Base-by-base conservation (phyloP, 371 early-diverging fungal genomes). In the Polyrhizophydium stewartii region DNA sequence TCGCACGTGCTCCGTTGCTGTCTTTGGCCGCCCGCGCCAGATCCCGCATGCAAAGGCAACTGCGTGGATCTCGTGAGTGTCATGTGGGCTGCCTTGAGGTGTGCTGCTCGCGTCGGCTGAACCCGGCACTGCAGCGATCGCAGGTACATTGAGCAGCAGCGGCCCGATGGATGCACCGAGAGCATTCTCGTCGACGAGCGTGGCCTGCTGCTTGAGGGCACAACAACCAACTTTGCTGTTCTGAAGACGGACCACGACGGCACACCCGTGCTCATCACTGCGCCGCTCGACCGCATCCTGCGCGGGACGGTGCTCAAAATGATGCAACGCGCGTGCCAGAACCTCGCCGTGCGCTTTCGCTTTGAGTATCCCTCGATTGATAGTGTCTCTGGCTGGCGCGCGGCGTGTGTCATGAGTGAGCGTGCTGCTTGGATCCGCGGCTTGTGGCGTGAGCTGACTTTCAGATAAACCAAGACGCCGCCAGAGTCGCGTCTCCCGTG, bases 11-110 rank as follows among this genome's bases (percentile, higher is more conserved):
- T 24, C 24, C 31, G 63, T 63, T 7, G 45, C 17, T 19, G 30
- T 47, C 43, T 63, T 30, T 50, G 63, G 63, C 30, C 31, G n/a
- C n/a, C 63, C 63, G 1, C 33, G 63, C 35, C 31, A 6, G 16
- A 49, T 10, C 32, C 63, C 63, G 10, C 9, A 2, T 24, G 56
- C 22, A 24, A 63, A 63, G 25, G 13, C 33, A 13, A 45, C 46
- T 24, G 1, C 28, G 2, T 63, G 58, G 63, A 58, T 43, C 47
- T 55, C 10, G 53, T 53, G 35, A 5, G 53, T 31, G 5, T 13
- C 13, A 7, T 3, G 7, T 13, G 3, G 3, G 35, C 35, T 13
- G 35, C 16, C 22, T 7, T 47, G 49, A 16, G 7, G 16, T 28
- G 16, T 16, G 28, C 16, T 47, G 3, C 3, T 10, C 16, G 49